Conservation (phyloP, 169 alveolate species). For the Fabrea salina region DNA sequence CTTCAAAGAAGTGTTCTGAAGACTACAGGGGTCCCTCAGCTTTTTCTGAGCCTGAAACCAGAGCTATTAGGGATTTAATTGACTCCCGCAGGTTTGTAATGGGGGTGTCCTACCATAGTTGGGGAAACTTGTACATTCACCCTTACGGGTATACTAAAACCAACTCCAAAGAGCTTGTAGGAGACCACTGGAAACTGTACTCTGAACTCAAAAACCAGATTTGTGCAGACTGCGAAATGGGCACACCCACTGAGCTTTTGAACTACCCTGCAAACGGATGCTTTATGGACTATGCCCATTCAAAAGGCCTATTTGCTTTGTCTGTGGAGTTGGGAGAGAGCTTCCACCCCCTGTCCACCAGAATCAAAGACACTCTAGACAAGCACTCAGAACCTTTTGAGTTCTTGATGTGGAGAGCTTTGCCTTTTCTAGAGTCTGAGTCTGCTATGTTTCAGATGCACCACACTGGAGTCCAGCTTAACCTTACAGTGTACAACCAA, state of each 20-base stretch:
- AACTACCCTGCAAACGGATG: constrained; percentile 8
- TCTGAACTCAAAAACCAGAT: not conserved
- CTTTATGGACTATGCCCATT: constrained; percentile 6
- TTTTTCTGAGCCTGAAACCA: constrained; percentile 86
- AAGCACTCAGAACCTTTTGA: not conserved
- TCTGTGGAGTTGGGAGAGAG: not conserved
- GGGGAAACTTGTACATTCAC: constrained; percentile 66
- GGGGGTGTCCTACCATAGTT: constrained; percentile 52
- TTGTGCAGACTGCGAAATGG: not conserved
- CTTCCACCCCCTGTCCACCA: not conserved
- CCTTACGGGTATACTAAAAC: constrained; percentile 44
- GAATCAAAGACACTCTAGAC: not conserved
- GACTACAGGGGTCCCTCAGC: constrained; percentile 80
- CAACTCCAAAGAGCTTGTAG: not conserved
- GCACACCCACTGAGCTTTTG: not conserved
- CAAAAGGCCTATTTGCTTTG: not conserved
- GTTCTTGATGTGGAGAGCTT: no score
- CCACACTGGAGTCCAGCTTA: no score
- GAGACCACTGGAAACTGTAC: not conserved
- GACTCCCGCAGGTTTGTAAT: not conserved
- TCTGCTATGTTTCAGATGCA: no score
- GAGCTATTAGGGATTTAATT: constrained; percentile 41
- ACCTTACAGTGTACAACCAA: no score
- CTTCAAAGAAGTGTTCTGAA: constrained; percentile 69
- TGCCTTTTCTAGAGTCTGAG: no score